These are phyloP conservation scores for Rhynchospora breviuscula DNA, from an alignment of 176 grass and related monocot genomes.

Conservation along the genomic window DNA sequence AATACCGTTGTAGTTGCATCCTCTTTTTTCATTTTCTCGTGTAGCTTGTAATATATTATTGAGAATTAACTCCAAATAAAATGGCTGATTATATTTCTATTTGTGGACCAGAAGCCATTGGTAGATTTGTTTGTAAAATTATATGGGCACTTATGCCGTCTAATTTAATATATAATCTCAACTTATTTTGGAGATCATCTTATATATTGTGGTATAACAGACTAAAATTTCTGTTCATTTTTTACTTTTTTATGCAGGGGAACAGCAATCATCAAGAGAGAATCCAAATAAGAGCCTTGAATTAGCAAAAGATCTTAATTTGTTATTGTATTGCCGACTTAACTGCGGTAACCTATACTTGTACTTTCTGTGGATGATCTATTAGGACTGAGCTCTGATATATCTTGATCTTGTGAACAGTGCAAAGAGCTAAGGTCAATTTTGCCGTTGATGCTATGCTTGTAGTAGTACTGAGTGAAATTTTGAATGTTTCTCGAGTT, in stretches of 20 bases:
- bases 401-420: not conserved
- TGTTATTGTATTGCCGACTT: not conserved
- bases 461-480: too few relatives aligned
- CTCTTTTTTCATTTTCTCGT: not conserved
- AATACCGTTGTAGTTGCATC: not conserved
- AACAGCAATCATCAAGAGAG: not conserved
- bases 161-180: not conserved
- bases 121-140: too few relatives aligned
- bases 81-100: not conserved
- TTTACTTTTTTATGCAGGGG: not conserved
- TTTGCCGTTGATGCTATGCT: not conserved
- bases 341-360: not conserved
- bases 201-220: not conserved
- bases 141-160: not conserved
- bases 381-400: not conserved
- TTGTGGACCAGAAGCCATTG: not conserved
- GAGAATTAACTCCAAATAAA: not conserved
- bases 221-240: too few relatives aligned
- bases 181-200: not conserved
- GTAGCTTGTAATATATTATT: not conserved
- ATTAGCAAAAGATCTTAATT: not conserved
- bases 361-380: not conserved
- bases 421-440: not conserved
- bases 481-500: not conserved
- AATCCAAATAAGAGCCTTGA: not conserved